Percentiles rank a stretch among this genome's conserved stretches.
phyloP scores from a whole-genome alignment of 1,284 basidiomycete species.

The Hymenochaete sp. region DNA sequence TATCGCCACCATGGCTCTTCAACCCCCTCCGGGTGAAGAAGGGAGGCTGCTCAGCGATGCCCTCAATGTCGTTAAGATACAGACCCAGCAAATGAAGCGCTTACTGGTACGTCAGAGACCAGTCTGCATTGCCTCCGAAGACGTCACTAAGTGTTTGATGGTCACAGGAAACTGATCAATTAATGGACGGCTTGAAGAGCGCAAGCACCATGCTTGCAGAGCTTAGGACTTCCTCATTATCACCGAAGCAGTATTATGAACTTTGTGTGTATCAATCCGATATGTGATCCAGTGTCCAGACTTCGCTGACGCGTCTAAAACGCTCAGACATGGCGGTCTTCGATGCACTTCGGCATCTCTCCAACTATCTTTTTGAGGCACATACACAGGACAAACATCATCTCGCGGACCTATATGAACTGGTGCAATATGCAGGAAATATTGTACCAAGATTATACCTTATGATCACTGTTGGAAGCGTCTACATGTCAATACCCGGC shows the following conservation, averaged over 20 bases:
- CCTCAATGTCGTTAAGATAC: conserved; percentile 81
- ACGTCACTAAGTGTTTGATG: neutral
- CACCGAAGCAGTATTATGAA: conserved; percentile 96
- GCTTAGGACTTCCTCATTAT: conserved; percentile 82
- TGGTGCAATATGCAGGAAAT: conserved; percentile 93
- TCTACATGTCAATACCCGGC: conserved; percentile 94
- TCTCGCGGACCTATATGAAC: conserved; percentile 92
- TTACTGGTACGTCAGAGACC: conserved; percentile 81
- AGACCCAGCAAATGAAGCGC: conserved; percentile 89
- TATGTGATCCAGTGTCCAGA: neutral
- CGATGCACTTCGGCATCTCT: conserved; percentile 86
- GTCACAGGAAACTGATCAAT: conserved; percentile 77
- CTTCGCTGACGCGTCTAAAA: conserved; percentile 15
- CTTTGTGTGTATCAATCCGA: conserved; percentile 55
- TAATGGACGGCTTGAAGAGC: conserved; percentile 95
- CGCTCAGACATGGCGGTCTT: conserved; percentile 88
- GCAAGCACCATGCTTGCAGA: conserved; percentile 94
- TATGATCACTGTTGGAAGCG: conserved; percentile 96
- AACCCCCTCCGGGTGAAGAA: conserved; percentile 45
- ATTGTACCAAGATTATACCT: conserved; percentile 92
- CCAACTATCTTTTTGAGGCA: conserved; percentile 91
- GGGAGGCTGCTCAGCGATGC: conserved; percentile 78
- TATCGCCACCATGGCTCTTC: conserved; percentile 16
- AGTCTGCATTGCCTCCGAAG: neutral
- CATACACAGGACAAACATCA: conserved; percentile 85